Base-by-base conservation (phyloP, 2,329 filamentous ascomycete species). In the Ceratocystis variospora region DNA sequence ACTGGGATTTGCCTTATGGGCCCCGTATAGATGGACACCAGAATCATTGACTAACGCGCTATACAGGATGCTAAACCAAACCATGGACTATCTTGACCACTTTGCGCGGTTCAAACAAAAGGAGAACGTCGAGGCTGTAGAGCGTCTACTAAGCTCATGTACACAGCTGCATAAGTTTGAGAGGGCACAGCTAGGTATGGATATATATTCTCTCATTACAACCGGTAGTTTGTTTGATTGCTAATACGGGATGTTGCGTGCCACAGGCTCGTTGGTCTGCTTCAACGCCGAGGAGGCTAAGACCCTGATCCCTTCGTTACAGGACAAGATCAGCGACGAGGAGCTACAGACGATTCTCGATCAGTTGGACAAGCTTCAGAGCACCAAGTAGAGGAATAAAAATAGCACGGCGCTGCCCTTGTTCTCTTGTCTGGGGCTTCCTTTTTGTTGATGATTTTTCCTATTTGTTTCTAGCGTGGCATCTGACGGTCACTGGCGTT, bases 81-180 rank as follows among this genome's bases (percentile, higher is more conserved):
- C 93, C 31, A 83, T 91, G 70, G 90, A 92, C 73, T 97, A 99
- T 77, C 85, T 97, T 65, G 91, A 96, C 72, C 86, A 91, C 69
- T 99, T 99, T 77, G 88, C 92, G 19, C 89, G 94, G 45, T 97
- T 97, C 82, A 96, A 96, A 78, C 87, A 92, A 72, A 91, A 93
- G 75, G 90, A 96, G 75, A 94, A 94, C 71, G 89, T 96, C 73
- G 89, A 96, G 77, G 89, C 90, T n/a, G 90, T 97, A 41, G 91
- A 96, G 77, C 85, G 90, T 68, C 79, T 96, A 71, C 82, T 96
- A 69, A 88, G 88, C 70, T 83, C 87, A 67, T 88, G 90, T 73
- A 84, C 85, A 70, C 85, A 90, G 74, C 79, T 99, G 71, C 89
- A 90, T 72, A 89, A 91, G 75, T 97, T 97, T 74, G 94, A 99